Evolutionary conservation across 305 asterid genomes (phyloP).

Genomic region (Solanum hybrid): DNA sequence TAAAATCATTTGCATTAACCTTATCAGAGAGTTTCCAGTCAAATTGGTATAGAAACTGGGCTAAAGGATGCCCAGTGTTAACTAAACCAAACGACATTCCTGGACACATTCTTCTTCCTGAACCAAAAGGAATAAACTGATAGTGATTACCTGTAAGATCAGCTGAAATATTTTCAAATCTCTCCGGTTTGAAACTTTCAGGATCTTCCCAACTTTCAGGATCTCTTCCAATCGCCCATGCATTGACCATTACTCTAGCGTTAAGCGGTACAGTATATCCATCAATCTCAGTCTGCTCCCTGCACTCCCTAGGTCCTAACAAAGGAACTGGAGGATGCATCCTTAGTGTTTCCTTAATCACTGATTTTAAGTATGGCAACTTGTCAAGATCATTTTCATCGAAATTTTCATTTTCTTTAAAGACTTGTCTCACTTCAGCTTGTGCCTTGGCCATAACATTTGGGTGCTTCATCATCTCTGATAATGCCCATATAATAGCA

Average conservation of each 20-base stretch:
- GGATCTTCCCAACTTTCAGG: neutral
- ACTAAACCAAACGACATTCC: conserved; percentile 1
- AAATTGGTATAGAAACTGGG: conserved; percentile 1
- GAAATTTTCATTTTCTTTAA: neutral
- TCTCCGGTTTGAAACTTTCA: conserved; percentile 6
- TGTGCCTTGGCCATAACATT: conserved; percentile 2
- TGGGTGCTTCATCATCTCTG: conserved; percentile 7
- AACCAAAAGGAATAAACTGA: conserved; percentile 5
- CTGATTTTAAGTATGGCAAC: neutral
- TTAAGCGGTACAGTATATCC: conserved; percentile 1
- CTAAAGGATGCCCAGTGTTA: conserved; percentile 3
- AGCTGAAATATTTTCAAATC: neutral
- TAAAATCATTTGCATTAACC: neutral
- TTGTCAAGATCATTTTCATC: neutral
- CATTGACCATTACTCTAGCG: neutral
- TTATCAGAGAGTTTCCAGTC: conserved; percentile 3
- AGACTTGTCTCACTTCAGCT: conserved; percentile 6
- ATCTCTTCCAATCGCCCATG: conserved; percentile 9
- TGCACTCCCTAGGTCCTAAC: neutral
- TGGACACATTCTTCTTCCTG: conserved; percentile 11
- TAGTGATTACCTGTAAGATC: conserved; percentile 6
- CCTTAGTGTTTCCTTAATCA: conserved; percentile 8
- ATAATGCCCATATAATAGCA: neutral
- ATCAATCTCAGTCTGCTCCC: neutral
- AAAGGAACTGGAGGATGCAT: conserved; percentile 3